These are phyloP conservation scores for Suhomyces anneliseae DNA, from an alignment of 1,139 yeast genomes.

Conservation along the genomic window DNA sequence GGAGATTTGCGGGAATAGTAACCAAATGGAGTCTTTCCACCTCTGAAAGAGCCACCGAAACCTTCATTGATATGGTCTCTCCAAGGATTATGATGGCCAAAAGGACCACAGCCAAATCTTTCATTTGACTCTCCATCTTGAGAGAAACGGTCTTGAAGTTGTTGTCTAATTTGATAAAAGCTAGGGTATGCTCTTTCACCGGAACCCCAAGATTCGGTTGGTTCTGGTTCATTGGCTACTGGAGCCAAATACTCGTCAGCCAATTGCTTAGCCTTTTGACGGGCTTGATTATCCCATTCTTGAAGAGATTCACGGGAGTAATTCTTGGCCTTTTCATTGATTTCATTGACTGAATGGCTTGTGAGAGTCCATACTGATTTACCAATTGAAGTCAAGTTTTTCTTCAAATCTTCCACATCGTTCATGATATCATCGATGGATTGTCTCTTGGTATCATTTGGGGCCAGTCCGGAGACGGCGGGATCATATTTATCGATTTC, in stretches of 20 bases:
- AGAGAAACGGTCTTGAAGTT: not conserved
- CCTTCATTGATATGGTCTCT: not conserved
- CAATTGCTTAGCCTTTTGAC: conserved; percentile 3
- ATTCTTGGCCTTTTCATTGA: conserved; percentile 26
- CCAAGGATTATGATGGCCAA: not conserved
- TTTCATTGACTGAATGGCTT: conserved; percentile 24
- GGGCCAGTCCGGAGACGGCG: not conserved
- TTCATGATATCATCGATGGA: conserved; percentile 20
- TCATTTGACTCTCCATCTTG: not conserved
- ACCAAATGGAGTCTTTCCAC: conserved; percentile 43
- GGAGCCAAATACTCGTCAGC: conserved; percentile 1
- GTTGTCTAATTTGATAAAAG: conserved; percentile 4
- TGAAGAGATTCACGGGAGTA: conserved; percentile 3
- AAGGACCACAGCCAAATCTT: conserved; percentile 2
- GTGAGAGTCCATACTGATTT: conserved; percentile 23
- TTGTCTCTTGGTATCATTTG: not conserved
- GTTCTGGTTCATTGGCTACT: too few relatives aligned
- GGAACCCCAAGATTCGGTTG: not conserved
- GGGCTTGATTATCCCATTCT: conserved; percentile 5
- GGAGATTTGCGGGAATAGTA: conserved; percentile 64
- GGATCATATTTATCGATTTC: not conserved
- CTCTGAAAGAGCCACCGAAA: conserved; percentile 4
- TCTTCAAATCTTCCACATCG: conserved; percentile 20
- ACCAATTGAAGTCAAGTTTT: conserved; percentile 18
- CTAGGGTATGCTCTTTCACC: conserved; percentile 4